These are phyloP conservation scores for Dactylellina cionopaga DNA, from an alignment of 2,329 filamentous ascomycete genomes.

Conservation along the genomic window DNA sequence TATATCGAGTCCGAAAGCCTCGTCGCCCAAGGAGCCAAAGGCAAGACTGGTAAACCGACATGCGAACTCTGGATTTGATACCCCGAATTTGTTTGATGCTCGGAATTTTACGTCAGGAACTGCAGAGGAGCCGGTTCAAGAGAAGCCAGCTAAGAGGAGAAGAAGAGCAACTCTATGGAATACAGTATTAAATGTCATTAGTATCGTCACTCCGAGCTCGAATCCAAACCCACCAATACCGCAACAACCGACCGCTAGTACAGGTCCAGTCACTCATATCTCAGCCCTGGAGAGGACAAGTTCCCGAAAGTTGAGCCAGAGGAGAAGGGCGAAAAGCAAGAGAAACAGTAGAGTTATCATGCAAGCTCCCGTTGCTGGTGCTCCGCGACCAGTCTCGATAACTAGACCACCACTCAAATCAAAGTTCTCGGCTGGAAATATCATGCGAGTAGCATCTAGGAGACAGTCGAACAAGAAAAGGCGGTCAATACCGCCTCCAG, in stretches of 20 bases:
- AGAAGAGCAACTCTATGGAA: constrained; percentile 38
- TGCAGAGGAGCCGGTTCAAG: constrained; percentile 10
- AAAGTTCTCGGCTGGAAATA: constrained; percentile 42
- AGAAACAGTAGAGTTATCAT: constrained; percentile 40
- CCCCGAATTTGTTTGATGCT: constrained; percentile 47
- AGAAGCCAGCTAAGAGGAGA: constrained; percentile 41
- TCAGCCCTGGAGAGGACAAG: constrained; percentile 26
- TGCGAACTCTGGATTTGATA: constrained; percentile 42
- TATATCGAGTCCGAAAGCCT: constrained; percentile 27
- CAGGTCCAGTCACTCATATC: constrained; percentile 39
- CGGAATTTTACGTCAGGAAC: constrained; percentile 23
- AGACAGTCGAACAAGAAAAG: constrained; percentile 31
- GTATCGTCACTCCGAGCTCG: constrained; percentile 31
- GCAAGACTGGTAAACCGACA: constrained; percentile 46
- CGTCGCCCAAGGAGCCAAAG: constrained; percentile 15
- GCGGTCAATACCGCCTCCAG: constrained; percentile 33
- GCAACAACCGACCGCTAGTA: not conserved
- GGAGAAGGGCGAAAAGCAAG: constrained; percentile 37
- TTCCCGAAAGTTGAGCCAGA: constrained; percentile 41
- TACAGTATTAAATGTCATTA: constrained; percentile 43
- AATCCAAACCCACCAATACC: constrained; percentile 2
- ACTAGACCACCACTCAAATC: constrained; percentile 24
- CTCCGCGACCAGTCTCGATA: constrained; percentile 18
- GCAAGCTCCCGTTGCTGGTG: constrained; percentile 11
- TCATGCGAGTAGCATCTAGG: constrained; percentile 36